Conservation (phyloP, 805 yeast species). For the Candida incommunis region DNA sequence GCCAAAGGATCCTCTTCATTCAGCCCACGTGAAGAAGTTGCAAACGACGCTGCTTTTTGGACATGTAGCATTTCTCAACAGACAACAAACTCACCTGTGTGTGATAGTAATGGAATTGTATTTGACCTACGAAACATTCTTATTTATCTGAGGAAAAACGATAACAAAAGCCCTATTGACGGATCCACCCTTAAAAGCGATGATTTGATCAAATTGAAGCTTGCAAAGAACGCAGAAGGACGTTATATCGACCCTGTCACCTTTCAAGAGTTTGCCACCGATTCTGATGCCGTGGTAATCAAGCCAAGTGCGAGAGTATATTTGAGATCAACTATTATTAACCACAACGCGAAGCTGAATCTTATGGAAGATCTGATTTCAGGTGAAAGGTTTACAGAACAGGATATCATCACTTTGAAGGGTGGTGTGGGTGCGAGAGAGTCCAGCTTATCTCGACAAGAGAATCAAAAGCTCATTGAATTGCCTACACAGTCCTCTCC, state of each 20-base stretch:
- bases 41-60: constrained; percentile 16
- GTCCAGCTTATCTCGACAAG: background rate
- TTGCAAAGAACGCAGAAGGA: constrained; percentile 15
- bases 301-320: constrained; percentile 19
- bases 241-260: constrained; percentile 22
- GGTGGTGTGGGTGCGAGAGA: constrained; percentile 10
- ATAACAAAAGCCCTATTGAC: constrained; percentile 17
- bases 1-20: constrained; percentile 14
- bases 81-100: constrained; percentile 14
- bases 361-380: constrained; percentile 19
- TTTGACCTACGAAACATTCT: constrained; percentile 19
- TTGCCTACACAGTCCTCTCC: background rate
- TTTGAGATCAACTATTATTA: constrained; percentile 16
- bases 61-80: constrained; percentile 20
- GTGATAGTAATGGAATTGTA: constrained; percentile 18
- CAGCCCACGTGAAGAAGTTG: background rate
- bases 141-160: constrained; percentile 15
- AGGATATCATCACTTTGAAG: constrained; percentile 14
- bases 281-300: constrained; percentile 16
- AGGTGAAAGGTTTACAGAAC: constrained; percentile 16
- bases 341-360: constrained; percentile 16
- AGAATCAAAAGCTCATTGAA: background rate
- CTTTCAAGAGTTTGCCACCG: constrained; percentile 16
- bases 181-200: constrained; percentile 12
- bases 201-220: constrained; percentile 14